These are phyloP conservation scores for Hibiscus mutabilis DNA, from an alignment of 345 rosid genomes.

Conservation along the genomic window DNA sequence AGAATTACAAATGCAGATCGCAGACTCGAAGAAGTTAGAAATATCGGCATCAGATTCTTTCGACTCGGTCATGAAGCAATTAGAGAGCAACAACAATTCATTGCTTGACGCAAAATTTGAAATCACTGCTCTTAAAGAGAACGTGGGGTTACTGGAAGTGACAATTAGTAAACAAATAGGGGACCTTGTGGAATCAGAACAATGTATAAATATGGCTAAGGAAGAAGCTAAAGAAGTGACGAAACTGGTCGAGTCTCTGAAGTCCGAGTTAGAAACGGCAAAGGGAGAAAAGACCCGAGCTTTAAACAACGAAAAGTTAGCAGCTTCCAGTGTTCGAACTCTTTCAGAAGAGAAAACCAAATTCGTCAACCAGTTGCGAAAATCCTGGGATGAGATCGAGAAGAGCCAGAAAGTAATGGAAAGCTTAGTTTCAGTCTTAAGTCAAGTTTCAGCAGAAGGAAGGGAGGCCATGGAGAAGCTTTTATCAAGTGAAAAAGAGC, in stretches of 20 bases:
- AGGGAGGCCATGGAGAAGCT: conserved; percentile 85
- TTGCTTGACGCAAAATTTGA: conserved; percentile 65
- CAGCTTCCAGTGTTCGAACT: conserved; percentile 55
- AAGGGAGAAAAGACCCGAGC: conserved; percentile 71
- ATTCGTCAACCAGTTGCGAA: conserved; percentile 59
- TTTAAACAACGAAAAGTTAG: conserved; percentile 64
- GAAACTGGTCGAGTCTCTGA: conserved; percentile 42
- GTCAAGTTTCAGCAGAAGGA: conserved; percentile 83
- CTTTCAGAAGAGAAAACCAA: conserved; percentile 68
- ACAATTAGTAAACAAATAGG: conserved; percentile 51
- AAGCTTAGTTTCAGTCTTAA: conserved; percentile 83
- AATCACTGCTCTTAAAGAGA: conserved; percentile 54
- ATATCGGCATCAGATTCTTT: conserved; percentile 76
- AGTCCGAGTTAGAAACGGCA: conserved; percentile 43
- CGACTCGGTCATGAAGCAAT: conserved; percentile 74
- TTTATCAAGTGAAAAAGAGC: conserved; percentile 56
- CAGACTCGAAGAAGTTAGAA: conserved; percentile 65
- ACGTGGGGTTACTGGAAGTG: conserved; percentile 64
- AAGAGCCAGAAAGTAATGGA: conserved; percentile 98
- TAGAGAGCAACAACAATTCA: conserved; percentile 60
- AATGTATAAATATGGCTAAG: conserved; percentile 27
- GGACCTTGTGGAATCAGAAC: conserved; percentile 58
- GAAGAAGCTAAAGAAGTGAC: conserved; percentile 42
- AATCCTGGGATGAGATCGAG: conserved; percentile 71
- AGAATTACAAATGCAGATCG: conserved; percentile 51